Base-by-base conservation (phyloP, 768 basidiomycete species). In the Saitozyma podzolica region DNA sequence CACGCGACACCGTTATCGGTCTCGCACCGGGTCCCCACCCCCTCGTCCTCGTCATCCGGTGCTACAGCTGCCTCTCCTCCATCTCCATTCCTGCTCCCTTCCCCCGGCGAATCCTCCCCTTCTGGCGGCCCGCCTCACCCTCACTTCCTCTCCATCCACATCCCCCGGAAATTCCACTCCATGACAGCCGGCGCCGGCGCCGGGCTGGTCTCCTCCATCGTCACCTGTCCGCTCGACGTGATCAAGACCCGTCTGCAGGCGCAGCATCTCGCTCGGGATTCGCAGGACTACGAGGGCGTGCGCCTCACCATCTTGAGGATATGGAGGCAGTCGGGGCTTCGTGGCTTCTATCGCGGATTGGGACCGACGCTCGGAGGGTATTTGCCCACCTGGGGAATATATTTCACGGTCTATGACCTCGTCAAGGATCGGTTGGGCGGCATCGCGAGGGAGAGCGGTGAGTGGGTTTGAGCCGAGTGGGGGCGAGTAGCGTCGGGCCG, bases 341-440 rank as follows among this genome's bases (percentile, higher is more conserved):
- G 89, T 59, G 96, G 96, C 13, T 83, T 97, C 64, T 99, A 99
- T 81, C 87, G 96, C 48, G 96, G 96, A n/a, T 84, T 99, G 17
- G 94, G 95, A 17, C 96, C 96, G 13, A 99, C 96, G 17, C 85
- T 99, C 59, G 84, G 94, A 8, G 96, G 96, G 13, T 98, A 99
- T 81, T 86, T 98, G 47, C 96, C 96, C 19, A 98, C 95, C 2
- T 98, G 94, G 96, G 96, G 93, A 29, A 98, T 98, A 70, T 98
- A 97, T 80, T 98, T 98, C 80, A 87, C 92, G 19, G 92, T 98
- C 29, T 98, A 98, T 81, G 96, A 99, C 81, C 87, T 89, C 62
- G 90, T 97, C 81, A 98, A 98, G 83, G 85, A 85, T 13, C 81
- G 83, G 53, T 89, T 92, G 75, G 90, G 91, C 19, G 86, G 87